A percentile compares a stretch with the other conserved stretches of the same genome.
Evolutionary conservation across 192 early-diverging fungal genomes (phyloP).

Genomic region (Mortierella antarctica): DNA sequence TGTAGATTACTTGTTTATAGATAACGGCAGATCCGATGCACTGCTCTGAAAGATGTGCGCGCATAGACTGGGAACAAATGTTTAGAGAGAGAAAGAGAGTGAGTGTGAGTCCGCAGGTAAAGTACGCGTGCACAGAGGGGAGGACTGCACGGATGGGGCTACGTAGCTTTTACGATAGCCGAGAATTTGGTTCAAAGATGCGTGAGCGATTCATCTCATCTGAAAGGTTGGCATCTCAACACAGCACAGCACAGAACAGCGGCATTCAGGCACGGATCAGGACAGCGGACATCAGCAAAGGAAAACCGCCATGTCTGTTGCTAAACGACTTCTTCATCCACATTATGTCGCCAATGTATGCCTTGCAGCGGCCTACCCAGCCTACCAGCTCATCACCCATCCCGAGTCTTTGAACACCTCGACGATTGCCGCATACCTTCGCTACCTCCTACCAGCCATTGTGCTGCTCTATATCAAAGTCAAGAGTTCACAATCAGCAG

Average conservation of each 20-base stretch:
- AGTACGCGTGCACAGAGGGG: too few species aligned
- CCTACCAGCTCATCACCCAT: conserved; percentile 33
- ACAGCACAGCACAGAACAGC: background rate
- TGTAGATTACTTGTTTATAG: too few species aligned
- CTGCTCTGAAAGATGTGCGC: too few species aligned
- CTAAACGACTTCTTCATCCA: conserved; percentile 54
- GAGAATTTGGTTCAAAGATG: too few species aligned
- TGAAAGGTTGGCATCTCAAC: too few species aligned
- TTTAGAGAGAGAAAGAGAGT: too few species aligned
- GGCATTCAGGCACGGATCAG: background rate
- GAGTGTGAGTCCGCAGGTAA: too few species aligned
- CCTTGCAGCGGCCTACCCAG: conserved; percentile 29
- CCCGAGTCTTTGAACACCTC: conserved; percentile 17
- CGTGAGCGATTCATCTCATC: too few species aligned
- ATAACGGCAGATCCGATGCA: too few species aligned
- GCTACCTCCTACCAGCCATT: conserved; percentile 29
- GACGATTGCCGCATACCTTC: conserved; percentile 23
- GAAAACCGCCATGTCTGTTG: conserved; percentile 33
- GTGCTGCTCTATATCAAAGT: conserved; percentile 31
- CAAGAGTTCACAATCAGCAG: conserved; percentile 54
- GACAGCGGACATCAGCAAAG: background rate
- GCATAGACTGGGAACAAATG: too few species aligned
- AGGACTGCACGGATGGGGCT: too few species aligned
- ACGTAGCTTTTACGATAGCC: too few species aligned
- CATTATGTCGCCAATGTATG: conserved; percentile 53